Base-by-base conservation (phyloP, 2,329 filamentous ascomycete species). In the Rosellinia necatrix region DNA sequence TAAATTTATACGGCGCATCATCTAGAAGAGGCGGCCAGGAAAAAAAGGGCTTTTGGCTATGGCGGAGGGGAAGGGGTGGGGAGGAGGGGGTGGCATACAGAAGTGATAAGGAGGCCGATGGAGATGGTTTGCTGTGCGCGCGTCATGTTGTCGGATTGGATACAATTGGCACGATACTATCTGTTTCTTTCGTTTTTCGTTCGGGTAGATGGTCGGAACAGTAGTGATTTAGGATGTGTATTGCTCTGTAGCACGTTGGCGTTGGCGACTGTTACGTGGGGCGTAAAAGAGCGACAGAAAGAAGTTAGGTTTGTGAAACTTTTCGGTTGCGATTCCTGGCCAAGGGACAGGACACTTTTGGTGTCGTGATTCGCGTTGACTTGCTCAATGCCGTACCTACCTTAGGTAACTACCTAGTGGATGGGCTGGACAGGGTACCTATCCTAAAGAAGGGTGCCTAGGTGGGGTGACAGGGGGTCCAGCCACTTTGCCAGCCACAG, bases 71-170 rank as follows among this genome's bases (percentile, higher is more conserved):
- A 32, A 22, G 24, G 12, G 13, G 8, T 12, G 44, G 41, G 57
- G 52, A 49, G 6, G 9, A 2, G 54, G 38, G 49, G 42, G 38
- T n/a, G 58, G 63, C 85, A 67, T 87, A 97, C 92, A 32, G 92
- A 96, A 68, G 90, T 91, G 75, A 94, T 83, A 66, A 97, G 83
- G 69, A 97, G 86, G 70, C 86, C 88, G 70, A 96, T 82, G 60
- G 92, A 96, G 72, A 97, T 87, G 63, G 91, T 93, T 76, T 97
- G 92, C 74, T 91, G 88, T 19, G 94, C 94, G 76, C 92, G 91
- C 65, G 94, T 96, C 94, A 97, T 97, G 63, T 64, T 87, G 43
- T n/a, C 24, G 34, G 32, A 13, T 38, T 24, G 24, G 55, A 19
- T 21, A 27, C 32, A 21, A 49, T 48, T 51, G 43, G 15, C 29